Conservation (phyloP, 2,329 filamentous ascomycete species). For the Beauveria bassiana region DNA sequence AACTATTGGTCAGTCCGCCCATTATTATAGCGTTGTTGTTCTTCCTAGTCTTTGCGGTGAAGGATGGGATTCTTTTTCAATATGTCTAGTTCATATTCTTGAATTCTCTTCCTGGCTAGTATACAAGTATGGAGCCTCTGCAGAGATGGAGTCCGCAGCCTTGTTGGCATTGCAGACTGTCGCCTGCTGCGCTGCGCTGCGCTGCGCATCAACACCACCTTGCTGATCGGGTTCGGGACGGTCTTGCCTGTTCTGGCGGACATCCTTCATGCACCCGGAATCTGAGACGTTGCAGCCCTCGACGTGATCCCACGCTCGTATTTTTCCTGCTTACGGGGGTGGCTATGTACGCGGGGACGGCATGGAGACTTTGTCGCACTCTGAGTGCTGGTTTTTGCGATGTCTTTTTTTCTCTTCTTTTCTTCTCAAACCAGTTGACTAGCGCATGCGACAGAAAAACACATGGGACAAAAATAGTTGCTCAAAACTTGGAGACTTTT, state of each 20-base stretch:
- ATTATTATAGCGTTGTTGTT: neutral
- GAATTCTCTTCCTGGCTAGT: neutral
- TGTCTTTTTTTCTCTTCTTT: neutral
- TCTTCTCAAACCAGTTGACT: too few relatives aligned
- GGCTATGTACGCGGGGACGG: neutral
- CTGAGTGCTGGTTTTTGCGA: neutral
- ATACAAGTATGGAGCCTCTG: neutral
- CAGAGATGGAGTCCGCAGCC: neutral
- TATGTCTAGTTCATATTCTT: neutral
- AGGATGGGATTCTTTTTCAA: neutral
- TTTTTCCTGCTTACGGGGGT: constrained; percentile 4
- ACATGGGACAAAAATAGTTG: neutral
- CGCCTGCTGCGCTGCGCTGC: neutral
- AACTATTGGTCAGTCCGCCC: neutral
- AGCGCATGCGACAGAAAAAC: too few relatives aligned
- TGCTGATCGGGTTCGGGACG: neutral
- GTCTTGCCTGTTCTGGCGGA: neutral
- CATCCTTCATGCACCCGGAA: constrained; percentile 1
- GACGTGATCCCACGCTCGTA: constrained; percentile 1
- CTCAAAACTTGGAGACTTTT: neutral
- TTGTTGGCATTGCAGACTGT: neutral
- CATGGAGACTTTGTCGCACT: neutral
- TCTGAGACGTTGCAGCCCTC: constrained; percentile 9
- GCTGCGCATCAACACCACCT: neutral
- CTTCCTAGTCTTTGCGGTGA: neutral